Base-by-base conservation (phyloP, 2,329 filamentous ascomycete species). In the Colletotrichum tropicale region DNA sequence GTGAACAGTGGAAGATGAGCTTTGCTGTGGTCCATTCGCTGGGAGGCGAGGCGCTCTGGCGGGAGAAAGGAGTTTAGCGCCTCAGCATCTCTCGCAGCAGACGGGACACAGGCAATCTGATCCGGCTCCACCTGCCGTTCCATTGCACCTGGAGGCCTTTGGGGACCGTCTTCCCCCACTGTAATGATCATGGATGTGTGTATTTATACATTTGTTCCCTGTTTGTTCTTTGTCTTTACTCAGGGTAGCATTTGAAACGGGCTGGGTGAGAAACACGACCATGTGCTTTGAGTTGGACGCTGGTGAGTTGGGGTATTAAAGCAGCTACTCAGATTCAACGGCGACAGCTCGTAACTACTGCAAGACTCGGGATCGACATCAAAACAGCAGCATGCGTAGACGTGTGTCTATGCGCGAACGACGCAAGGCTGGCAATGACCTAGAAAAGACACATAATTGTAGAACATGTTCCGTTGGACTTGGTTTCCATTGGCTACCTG, bases 41-140 rank as follows among this genome's bases (percentile, higher is more conserved):
- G 43, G 43, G n/a, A 52, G 43, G 43, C 21, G 32, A 55, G 66
- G 71, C 72, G 32, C 60, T 65, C 24, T 69, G 16, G 15, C 9
- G 56, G 43, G 52, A 58, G 43, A 70, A 58, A 67, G 32, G 32
- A 66, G 70, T 34, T 58, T 75, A 68, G 73, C 70, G 64, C 48
- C 60, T 58, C 36, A 34, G 15, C 32, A 72, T 26, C 28, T 48
- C 66, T 60, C 60, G 67, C 67, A 71, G 60, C 48, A 60, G 38
- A 32, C 66, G 38, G 38, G 38, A 55, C 43, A 21, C 32, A 28
- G 21, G 52, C 34, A 65, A 60, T 70, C 36, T 70, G 38, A 38
- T 61, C 55, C 43, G 58, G 69, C 73, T 72, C 73, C 69, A 75
- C 73, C 69, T 64, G 70, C 62, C 72, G 68, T 75, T 61, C 62